Base-by-base conservation (phyloP, 2,329 filamentous ascomycete genomes). In the Rachicladosporium sp. region DNA sequence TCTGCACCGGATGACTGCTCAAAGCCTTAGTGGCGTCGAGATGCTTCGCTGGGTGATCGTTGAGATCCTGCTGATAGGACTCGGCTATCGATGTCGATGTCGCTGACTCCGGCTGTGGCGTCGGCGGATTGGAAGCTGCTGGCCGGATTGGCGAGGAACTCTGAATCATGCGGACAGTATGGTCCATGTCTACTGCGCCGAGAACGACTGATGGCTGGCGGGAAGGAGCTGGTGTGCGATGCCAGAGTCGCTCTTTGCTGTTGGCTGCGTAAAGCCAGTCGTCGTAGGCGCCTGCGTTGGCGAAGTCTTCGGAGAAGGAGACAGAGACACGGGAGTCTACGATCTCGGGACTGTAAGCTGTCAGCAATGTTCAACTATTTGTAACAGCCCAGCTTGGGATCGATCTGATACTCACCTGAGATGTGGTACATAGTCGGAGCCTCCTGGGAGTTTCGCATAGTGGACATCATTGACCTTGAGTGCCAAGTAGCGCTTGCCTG, bases 281-380 rank as follows among this genome's bases (percentile, higher is more conserved):
- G 13, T 57, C 51, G 7, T 2, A 57, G 42, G 9, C 46, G 43
- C 7, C 55, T 50, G 10, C 41, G 46, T 10, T 48, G 50, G 29
- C 46, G 42, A 11, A 44, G 11, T 56, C 52, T 31, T 57, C 54
- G 27, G 53, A 47, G 33, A 58, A 53, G n/a, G 50, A 51, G 6
- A 59, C 48, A 4, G 55, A 58, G 6, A 59, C 54, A 31, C 44
- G 45, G 12, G 56, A 57, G 10, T 59, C 56, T 31, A 55, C 35
- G 9, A 59, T 52, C 12, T 49, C 48, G 13, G 49, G 51, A 37
- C 51, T 50, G 38, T 29, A 32, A 41, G 31, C 39, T 41, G 30
- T 27, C 23, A 27, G 23, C 4, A 8, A 8, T 6, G 23, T 27
- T 23, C 21, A 6, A 23, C 21, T 23, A 23, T 23, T 6, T 23